Conservation (phyloP, 257 asterid species). For the Scutellaria minor region DNA sequence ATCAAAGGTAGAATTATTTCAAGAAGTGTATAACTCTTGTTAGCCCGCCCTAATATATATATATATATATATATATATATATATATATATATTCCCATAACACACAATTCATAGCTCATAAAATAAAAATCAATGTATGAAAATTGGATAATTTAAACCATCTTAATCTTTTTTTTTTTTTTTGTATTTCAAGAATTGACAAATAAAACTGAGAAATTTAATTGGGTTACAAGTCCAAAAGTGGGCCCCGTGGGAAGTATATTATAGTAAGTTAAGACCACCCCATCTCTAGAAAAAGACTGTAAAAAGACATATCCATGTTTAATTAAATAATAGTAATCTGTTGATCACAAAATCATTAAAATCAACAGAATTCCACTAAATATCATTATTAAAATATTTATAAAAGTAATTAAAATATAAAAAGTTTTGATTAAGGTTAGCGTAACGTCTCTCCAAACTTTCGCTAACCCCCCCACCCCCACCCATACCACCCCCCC, state of each 20-base stretch:
- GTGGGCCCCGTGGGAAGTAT: constrained; percentile 22
- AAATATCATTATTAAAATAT: constrained; percentile 30
- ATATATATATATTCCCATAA: too few species aligned
- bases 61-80: too few species aligned
- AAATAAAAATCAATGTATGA: too few species aligned
- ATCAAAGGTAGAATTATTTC: too few species aligned
- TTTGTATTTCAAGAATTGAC: too few species aligned
- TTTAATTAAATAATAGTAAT: constrained; percentile 24
- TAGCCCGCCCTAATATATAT: too few species aligned
- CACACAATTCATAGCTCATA: too few species aligned
- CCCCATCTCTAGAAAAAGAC: constrained; percentile 22
- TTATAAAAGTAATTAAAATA: constrained; percentile 29
- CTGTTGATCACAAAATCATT: constrained; percentile 27
- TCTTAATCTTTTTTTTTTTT: too few species aligned
- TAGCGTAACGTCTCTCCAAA: constrained; percentile 76
- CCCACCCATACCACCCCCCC: neutral
- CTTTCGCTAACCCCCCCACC: constrained; percentile 44
- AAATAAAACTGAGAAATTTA: neutral
- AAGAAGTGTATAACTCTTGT: too few species aligned
- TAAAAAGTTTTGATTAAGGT: constrained; percentile 37
- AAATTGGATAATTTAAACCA: too few species aligned
- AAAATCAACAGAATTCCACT: constrained; percentile 13
- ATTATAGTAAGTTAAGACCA: constrained; percentile 16
- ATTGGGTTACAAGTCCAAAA: constrained; percentile 15
- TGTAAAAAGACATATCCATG: constrained; percentile 4